phyloP scores from a whole-genome alignment of 345 rosid genomes.

The Populus ilicifolia region DNA sequence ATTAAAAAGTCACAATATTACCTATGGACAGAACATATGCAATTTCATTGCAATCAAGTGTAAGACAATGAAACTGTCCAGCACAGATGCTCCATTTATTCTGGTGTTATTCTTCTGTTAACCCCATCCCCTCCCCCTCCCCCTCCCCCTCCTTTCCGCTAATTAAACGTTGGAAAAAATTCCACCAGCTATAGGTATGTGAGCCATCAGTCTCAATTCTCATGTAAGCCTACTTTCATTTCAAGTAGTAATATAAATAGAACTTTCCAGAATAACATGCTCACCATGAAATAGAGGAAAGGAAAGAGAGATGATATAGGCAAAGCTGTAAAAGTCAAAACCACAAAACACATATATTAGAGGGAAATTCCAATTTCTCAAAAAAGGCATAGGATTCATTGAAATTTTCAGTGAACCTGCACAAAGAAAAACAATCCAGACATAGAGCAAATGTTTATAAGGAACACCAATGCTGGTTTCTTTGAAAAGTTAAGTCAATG shows the following conservation, averaged over 20 bases:
- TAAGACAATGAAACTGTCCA: too few species aligned
- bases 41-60: too few species aligned
- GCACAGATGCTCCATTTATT: not conserved
- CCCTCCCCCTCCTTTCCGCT: not conserved
- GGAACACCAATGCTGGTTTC: constrained; percentile 21
- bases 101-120: not conserved
- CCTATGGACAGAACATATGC: too few species aligned
- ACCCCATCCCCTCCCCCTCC: not conserved
- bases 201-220: not conserved
- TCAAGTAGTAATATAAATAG: not conserved
- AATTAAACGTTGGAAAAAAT: too few species aligned
- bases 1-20: not conserved
- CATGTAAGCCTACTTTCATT: not conserved
- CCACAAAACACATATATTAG: not conserved
- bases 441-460: constrained; percentile 16
- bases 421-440: constrained; percentile 26
- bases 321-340: constrained; percentile 51
- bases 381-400: not conserved
- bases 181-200: not conserved
- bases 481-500: constrained; percentile 16
- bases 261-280: not conserved
- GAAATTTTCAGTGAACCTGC: constrained; percentile 17
- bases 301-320: constrained; percentile 76
- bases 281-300: constrained; percentile 77
- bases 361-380: not conserved